These are phyloP conservation scores for Withania somnifera DNA, from an alignment of 305 asterid species.

Conservation along the genomic window DNA sequence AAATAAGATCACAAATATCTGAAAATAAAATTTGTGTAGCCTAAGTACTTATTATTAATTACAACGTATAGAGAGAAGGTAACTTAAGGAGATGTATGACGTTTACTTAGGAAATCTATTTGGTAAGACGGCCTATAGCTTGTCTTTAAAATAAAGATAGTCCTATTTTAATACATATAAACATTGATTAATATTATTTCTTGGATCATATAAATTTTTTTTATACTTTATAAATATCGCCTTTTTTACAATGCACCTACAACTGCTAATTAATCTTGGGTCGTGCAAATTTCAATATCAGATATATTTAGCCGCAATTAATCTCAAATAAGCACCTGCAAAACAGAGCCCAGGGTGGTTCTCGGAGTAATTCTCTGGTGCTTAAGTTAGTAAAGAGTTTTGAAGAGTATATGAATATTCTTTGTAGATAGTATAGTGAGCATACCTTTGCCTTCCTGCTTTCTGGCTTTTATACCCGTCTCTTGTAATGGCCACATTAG, in stretches of 20 bases:
- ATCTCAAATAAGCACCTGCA: too few relatives aligned
- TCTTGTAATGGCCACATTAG: too few relatives aligned
- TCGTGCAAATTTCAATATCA: too few relatives aligned
- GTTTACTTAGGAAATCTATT: not conserved
- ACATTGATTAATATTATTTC: not conserved
- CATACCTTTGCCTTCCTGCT: too few relatives aligned
- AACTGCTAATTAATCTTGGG: too few relatives aligned
- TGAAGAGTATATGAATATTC: too few relatives aligned
- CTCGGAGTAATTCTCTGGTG: too few relatives aligned
- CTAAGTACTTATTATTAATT: not conserved
- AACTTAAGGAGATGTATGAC: not conserved
- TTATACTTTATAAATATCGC: not conserved
- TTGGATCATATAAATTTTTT: not conserved
- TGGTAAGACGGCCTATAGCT: not conserved
- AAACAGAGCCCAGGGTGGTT: too few relatives aligned
- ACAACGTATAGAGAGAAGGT: not conserved
- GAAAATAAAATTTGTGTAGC: not conserved
- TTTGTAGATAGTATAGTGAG: too few relatives aligned
- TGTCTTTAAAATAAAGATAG: not conserved
- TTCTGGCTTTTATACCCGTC: too few relatives aligned
- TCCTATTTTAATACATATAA: not conserved
- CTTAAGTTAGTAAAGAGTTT: too few relatives aligned
- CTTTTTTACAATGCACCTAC: not conserved
- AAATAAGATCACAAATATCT: conserved; percentile 19
- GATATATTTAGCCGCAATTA: too few relatives aligned